phyloP scores from a whole-genome alignment of 345 rosid species.

The Lepidium africanum region DNA sequence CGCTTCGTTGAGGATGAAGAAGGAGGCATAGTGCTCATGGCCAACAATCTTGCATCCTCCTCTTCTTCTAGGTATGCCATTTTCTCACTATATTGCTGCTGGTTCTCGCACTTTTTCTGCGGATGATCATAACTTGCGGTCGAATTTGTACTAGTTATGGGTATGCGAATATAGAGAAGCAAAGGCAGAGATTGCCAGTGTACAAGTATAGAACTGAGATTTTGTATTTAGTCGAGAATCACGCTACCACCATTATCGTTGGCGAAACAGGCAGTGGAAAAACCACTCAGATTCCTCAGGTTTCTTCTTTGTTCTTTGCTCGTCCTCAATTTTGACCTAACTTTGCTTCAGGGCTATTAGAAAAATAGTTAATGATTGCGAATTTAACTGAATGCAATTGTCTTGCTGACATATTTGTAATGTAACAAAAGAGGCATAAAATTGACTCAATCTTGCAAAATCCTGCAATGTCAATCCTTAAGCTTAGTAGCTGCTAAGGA shows the following conservation, averaged over 20 bases:
- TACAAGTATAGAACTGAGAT: constrained; percentile 73
- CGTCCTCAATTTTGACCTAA: no score
- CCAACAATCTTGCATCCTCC: constrained; percentile 46
- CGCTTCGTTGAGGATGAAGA: constrained; percentile 85
- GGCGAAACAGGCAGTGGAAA: constrained; percentile 99
- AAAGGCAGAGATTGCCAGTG: constrained; percentile 85
- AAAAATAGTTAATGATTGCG: background rate
- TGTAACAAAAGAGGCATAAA: background rate
- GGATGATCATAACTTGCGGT: background rate
- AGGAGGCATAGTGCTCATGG: constrained; percentile 72
- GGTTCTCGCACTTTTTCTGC: background rate
- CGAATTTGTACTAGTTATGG: constrained; percentile 40
- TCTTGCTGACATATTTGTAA: background rate
- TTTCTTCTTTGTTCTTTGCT: constrained; percentile 10
- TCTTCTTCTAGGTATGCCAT: constrained; percentile 60
- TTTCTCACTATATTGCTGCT: background rate
- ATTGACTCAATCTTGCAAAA: background rate
- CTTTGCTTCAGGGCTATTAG: background rate
- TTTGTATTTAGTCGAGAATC: constrained; percentile 80
- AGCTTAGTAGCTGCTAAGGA: background rate
- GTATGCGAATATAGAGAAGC: constrained; percentile 65
- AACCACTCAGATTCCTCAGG: constrained; percentile 98
- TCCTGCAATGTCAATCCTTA: background rate
- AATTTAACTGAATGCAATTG: background rate
- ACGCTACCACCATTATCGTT: constrained; percentile 83